Conservation (phyloP, 2,329 filamentous ascomycete genomes). For the Tolypocladium tundrense region DNA sequence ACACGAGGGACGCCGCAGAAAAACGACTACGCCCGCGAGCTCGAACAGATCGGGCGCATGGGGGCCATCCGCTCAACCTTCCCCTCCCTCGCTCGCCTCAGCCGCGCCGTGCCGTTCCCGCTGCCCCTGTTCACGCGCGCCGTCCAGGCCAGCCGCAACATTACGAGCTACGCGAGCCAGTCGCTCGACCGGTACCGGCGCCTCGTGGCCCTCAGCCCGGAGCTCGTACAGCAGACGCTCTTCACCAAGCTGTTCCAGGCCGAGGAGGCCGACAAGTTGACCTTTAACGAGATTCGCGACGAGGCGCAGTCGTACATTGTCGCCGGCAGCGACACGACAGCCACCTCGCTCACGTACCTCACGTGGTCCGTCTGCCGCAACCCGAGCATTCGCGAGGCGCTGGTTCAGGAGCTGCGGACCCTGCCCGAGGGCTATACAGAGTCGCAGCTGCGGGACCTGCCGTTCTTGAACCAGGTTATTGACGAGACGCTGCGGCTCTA, state of each 20-base stretch:
- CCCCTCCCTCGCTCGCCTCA: constrained; percentile 14
- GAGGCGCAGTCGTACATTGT: constrained; percentile 35
- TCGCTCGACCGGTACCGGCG: constrained; percentile 17
- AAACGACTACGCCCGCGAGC: constrained; percentile 28
- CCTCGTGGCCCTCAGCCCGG: constrained; percentile 9
- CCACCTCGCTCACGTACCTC: constrained; percentile 37
- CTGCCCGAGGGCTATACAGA: constrained; percentile 18
- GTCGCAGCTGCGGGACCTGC: constrained; percentile 15
- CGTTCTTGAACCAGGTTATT: constrained; percentile 30
- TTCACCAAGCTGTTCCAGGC: constrained; percentile 27
- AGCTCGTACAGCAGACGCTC: constrained; percentile 18
- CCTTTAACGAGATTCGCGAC: constrained; percentile 21
- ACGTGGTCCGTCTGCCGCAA: constrained; percentile 26
- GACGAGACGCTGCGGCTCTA: constrained; percentile 35
- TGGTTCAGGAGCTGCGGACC: constrained; percentile 23
- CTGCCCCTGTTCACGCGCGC: constrained; percentile 12
- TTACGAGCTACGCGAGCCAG: constrained; percentile 14
- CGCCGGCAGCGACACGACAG: constrained; percentile 42
- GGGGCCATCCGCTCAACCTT: constrained; percentile 16
- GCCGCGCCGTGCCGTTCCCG: constrained; percentile 8
- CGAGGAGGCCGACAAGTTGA: constrained; percentile 16
- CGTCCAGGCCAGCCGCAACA: constrained; percentile 3
- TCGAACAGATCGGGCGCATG: constrained; percentile 17
- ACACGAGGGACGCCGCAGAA: constrained; percentile 1
- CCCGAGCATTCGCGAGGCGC: constrained; percentile 15